A percentile compares a stretch with the other conserved stretches of the same genome.
These are phyloP conservation scores for Juncus inflexus DNA, from an alignment of 176 grass and related monocot genomes.

Conservation along the genomic window DNA sequence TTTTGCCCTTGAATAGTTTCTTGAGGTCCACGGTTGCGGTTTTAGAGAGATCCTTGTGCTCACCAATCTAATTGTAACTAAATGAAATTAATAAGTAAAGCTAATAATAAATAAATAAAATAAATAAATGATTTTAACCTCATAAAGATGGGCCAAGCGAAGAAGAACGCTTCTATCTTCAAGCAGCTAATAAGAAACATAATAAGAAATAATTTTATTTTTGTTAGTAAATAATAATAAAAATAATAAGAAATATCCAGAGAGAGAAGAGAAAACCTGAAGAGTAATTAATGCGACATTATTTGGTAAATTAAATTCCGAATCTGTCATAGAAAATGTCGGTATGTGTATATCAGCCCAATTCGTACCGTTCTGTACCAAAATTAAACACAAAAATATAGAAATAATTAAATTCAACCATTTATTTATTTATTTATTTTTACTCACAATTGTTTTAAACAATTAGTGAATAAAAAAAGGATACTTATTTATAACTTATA, in stretches of 20 bases:
- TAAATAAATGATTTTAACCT: constrained; percentile 22
- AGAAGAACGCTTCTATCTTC: constrained; percentile 47
- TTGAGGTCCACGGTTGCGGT: constrained; percentile 39
- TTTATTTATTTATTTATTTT: constrained; percentile 9
- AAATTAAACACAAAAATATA: constrained; percentile 1
- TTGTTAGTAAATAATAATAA: no score
- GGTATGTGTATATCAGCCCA: constrained; percentile 33
- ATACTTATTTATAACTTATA: neutral
- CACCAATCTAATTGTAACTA: constrained; percentile 27
- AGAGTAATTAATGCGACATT: constrained; percentile 53
- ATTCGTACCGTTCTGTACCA: constrained; percentile 25
- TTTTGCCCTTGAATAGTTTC: constrained; percentile 41
- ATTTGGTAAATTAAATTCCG: constrained; percentile 39
- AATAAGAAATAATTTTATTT: neutral
- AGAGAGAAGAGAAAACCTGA: constrained; percentile 29
- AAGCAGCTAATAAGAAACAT: constrained; percentile 32
- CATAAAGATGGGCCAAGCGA: constrained; percentile 49
- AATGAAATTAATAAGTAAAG: neutral
- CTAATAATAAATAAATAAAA: constrained; percentile 9
- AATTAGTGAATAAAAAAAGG: constrained; percentile 6
- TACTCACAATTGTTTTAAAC: neutral
- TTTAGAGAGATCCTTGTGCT: constrained; percentile 41
- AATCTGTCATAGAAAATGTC: constrained; percentile 39
- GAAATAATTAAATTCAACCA: neutral
- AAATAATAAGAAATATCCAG: neutral